A percentile compares a stretch with the other conserved stretches of the same genome.
These are phyloP conservation scores for Plasmodium inui DNA, from an alignment of 169 alveolate species.

Conservation along the genomic window DNA sequence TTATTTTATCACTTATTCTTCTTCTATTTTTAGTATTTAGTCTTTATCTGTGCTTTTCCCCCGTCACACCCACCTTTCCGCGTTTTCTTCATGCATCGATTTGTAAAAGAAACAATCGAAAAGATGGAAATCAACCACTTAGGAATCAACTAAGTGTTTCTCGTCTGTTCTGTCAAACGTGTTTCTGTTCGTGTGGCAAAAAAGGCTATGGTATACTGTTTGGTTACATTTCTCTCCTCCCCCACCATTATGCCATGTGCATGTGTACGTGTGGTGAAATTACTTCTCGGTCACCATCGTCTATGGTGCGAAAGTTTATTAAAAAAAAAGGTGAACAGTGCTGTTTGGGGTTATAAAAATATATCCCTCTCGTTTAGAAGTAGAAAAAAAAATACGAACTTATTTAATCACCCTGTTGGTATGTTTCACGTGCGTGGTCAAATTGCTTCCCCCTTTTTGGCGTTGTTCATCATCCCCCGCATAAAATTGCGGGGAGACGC, in stretches of 20 bases:
- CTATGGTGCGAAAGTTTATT: not conserved
- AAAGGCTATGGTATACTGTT: not conserved
- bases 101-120: not conserved
- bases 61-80: not conserved
- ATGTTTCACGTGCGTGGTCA: not conserved
- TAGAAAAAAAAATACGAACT: not conserved
- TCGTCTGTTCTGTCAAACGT: not conserved
- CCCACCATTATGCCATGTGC: not conserved
- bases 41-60: too few species aligned
- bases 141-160: not conserved
- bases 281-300: not conserved
- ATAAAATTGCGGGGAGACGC: not conserved
- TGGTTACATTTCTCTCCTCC: not conserved
- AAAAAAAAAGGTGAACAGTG: not conserved
- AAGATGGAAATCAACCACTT: not conserved
- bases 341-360: not conserved
- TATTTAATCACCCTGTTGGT: not conserved
- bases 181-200: not conserved
- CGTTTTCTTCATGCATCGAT: not conserved
- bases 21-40: not conserved
- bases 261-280: not conserved
- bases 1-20: too few species aligned
- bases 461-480: not conserved
- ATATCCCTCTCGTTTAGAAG: not conserved
- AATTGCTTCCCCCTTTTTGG: not conserved